Evolutionary conservation across 208 protist species (phyloP).

Genomic region (Leishmania arabica): DNA sequence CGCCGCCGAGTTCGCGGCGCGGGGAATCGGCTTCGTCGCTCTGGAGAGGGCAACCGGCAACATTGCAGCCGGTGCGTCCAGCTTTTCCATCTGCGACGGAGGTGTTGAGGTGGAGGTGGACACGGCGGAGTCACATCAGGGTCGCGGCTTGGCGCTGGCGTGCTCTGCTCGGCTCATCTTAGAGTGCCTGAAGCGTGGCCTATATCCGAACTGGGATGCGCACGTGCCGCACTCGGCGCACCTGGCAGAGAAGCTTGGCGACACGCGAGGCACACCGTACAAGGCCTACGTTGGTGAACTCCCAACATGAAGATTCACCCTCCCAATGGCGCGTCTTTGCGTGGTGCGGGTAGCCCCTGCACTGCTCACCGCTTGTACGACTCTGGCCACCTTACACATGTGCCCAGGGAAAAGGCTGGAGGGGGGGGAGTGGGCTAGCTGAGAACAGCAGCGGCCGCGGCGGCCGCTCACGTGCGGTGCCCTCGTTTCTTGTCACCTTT

Average conservation of each 20-base stretch:
- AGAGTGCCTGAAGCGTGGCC: background rate
- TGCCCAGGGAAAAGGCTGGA: background rate
- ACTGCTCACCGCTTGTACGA: background rate
- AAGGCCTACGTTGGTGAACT: conserved; percentile 7
- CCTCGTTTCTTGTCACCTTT: background rate
- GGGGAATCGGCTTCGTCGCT: conserved; percentile 3
- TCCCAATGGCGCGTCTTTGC: background rate
- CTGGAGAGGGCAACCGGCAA: background rate
- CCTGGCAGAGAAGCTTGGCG: conserved; percentile 14
- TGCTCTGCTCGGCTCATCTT: conserved; percentile 8
- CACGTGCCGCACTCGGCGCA: conserved; percentile 15
- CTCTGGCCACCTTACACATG: background rate
- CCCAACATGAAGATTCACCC: background rate
- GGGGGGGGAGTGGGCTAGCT: background rate
- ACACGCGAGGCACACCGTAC: conserved; percentile 6
- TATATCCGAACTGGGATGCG: conserved; percentile 4
- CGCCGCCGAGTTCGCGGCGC: conserved; percentile 2
- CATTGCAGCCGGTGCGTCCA: conserved; percentile 8
- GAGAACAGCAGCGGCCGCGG: background rate
- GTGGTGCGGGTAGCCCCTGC: background rate
- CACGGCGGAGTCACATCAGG: conserved; percentile 10
- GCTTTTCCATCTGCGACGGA: conserved; percentile 17
- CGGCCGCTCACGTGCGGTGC: background rate
- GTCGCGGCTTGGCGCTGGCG: conserved; percentile 13
- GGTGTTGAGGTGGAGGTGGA: conserved; percentile 20